Base-by-base conservation (phyloP, 2,329 filamentous ascomycete species). In the Pyrenophora graminea region DNA sequence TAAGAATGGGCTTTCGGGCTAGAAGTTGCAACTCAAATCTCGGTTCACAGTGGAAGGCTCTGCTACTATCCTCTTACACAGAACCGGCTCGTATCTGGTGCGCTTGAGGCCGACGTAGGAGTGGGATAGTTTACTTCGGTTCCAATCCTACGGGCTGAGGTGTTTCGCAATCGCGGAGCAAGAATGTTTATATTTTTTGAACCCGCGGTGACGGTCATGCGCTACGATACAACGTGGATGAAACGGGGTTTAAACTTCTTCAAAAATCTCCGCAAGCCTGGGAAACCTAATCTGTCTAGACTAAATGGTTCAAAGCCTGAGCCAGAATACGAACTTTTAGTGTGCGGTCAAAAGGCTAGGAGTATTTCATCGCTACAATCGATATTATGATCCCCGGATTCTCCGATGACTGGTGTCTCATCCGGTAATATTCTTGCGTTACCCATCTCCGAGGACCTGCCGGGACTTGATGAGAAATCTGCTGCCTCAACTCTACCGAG, bases 171-270 rank as follows among this genome's bases (percentile, higher is more conserved):
- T 31, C 17, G 30, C 8, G 12, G 9, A 18, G 19, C 18, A 18
- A 10, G 41, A 19, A 30, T 37, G 36, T 8, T 41, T 31, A 47
- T 37, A 46, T 31, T n/a, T 40, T 13, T 13, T 23, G 7, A 27
- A 25, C 30, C 18, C 17, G 27, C 21, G 34, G 15, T 23, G 18
- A 12, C 21, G 23, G 40, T 17, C 18, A 21, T 25, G 31, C 33
- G 15, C 25, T 45, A 7, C 13, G 5, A 18, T 5, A 33, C 9
- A 27, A 40, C n/a, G 10, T 27, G 12, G 6, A n/a, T 41, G 37
- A 46, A 46, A 46, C 48, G 31, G 15, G 1, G 40, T 31, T 15
- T 31, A 31, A 33, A n/a, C 37, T 32, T 31, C 43, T 25, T 37
- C 23, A 23, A 32, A 39, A 38, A 37, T 37, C 31, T 13, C n/a